A percentile compares a stretch with the other conserved stretches of the same genome.
Conservation (phyloP, 2,329 filamentous ascomycete species). For the Didymellaceae sp. region DNA sequence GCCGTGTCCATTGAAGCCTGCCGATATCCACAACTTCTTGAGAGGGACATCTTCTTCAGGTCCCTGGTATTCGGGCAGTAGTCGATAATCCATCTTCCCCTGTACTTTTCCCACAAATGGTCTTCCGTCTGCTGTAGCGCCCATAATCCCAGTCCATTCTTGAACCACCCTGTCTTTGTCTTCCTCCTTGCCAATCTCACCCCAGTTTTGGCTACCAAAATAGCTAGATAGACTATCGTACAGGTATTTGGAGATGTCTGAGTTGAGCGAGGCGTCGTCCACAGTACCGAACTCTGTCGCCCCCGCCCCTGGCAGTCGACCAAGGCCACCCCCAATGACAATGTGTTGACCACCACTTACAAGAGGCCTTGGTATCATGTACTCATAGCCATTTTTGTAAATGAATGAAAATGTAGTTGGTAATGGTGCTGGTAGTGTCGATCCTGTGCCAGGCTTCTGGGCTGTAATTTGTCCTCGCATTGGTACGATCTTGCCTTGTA, state of each 20-base stretch:
- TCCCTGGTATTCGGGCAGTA: background rate
- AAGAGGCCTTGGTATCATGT: conserved; percentile 65
- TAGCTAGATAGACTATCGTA: conserved; percentile 53
- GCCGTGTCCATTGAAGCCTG: conserved; percentile 69
- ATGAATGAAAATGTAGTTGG: conserved; percentile 67
- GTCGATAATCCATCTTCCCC: conserved; percentile 23
- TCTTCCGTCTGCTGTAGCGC: conserved; percentile 58
- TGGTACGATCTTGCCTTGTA: conserved; percentile 52
- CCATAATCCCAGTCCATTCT: conserved; percentile 61
- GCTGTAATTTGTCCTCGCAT: conserved; percentile 51
- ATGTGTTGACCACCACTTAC: conserved; percentile 56
- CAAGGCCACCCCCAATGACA: conserved; percentile 67
- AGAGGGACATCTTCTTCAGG: background rate
- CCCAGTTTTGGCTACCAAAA: conserved; percentile 57
- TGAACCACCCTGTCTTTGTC: conserved; percentile 38
- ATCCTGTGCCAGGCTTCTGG: conserved; percentile 46
- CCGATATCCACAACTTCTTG: conserved; percentile 61
- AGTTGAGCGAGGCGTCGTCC: conserved; percentile 62
- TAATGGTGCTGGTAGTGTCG: conserved; percentile 49
- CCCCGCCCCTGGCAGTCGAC: conserved; percentile 51
- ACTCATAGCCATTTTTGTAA: conserved; percentile 68
- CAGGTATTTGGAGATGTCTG: conserved; percentile 59
- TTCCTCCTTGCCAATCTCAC: conserved; percentile 30
- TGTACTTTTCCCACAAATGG: conserved; percentile 57
- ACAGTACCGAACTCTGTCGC: conserved; percentile 61